These are phyloP conservation scores for Geotrichum siamense DNA, from an alignment of 1,139 yeast species.

Conservation along the genomic window DNA sequence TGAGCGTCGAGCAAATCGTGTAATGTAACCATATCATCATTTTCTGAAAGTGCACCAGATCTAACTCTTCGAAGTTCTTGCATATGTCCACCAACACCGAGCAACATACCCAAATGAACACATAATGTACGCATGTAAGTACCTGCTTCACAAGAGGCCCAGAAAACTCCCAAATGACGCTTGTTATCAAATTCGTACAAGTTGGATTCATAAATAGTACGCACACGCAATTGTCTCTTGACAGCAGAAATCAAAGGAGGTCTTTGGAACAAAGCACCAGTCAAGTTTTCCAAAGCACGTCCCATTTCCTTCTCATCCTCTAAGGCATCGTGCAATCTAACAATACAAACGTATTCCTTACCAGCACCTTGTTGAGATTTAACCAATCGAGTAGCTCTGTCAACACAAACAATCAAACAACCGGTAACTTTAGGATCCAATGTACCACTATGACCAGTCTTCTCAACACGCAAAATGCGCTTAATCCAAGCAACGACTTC, in stretches of 20 bases:
- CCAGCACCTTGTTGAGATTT: conserved; percentile 99
- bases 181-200: conserved; percentile 93
- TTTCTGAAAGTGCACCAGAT: conserved; percentile 90
- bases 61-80: conserved; percentile 99
- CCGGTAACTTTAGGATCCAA: conserved; percentile 95
- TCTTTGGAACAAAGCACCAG: conserved; percentile 98
- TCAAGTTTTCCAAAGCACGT: conserved; percentile 82
- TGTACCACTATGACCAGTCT: conserved; percentile 98
- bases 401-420: conserved; percentile 94
- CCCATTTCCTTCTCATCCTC: conserved; percentile 86
- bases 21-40: conserved; percentile 85
- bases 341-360: conserved; percentile 97
- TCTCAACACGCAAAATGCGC: conserved; percentile 88
- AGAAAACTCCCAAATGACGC: conserved; percentile 94
- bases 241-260: conserved; percentile 99
- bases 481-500: conserved; percentile 99
- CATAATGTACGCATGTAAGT: conserved; percentile 98
- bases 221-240: conserved; percentile 95
- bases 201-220: conserved; percentile 95
- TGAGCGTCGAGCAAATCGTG: conserved; percentile 98
- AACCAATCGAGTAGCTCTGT: conserved; percentile 95
- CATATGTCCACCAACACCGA: conserved; percentile 99
- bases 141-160: conserved; percentile 99
- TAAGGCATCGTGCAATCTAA: conserved; percentile 87
- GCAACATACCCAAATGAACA: conserved; percentile 96